phyloP scores from a whole-genome alignment of 1,139 yeast genomes.

The Debaryomyces udenii region DNA sequence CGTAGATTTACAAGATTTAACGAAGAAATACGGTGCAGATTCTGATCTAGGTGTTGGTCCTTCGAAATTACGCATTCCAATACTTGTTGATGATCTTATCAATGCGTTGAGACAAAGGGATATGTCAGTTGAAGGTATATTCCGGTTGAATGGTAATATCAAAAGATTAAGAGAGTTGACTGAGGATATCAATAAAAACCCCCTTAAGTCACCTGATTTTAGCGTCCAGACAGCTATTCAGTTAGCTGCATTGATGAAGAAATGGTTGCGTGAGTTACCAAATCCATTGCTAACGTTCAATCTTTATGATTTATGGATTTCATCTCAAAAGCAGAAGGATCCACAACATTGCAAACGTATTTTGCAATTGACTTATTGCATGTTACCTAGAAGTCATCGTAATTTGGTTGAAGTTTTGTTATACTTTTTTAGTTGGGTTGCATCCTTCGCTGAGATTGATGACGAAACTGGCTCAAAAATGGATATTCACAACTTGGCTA shows the following conservation, averaged over 20 bases:
- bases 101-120: slow-evolving; percentile 87
- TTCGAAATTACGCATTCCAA: slow-evolving; percentile 75
- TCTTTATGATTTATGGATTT: slow-evolving; percentile 79
- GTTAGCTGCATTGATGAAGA: slow-evolving; percentile 89
- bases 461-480: slow-evolving; percentile 91
- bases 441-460: slow-evolving; percentile 89
- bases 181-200: slow-evolving; percentile 73
- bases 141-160: slow-evolving; percentile 95
- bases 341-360: slow-evolving; percentile 53
- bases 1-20: slow-evolving; percentile 68
- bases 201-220: slow-evolving; percentile 73
- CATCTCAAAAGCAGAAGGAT: slow-evolving; percentile 64
- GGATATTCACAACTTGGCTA: slow-evolving; percentile 94
- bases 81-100: slow-evolving; percentile 83
- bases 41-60: slow-evolving; percentile 90
- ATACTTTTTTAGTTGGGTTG: slow-evolving; percentile 91
- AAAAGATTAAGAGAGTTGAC: slow-evolving; percentile 76
- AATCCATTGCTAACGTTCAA: slow-evolving; percentile 82
- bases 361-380: slow-evolving; percentile 71
- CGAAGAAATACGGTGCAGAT: slow-evolving; percentile 80
- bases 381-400: slow-evolving; percentile 81
- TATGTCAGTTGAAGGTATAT: slow-evolving; percentile 95
- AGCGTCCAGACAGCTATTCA: slow-evolving; percentile 85
- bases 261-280: slow-evolving; percentile 89
- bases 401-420: slow-evolving; percentile 86